A percentile compares a stretch with the other conserved stretches of the same genome.
Conservation (phyloP, 2,329 filamentous ascomycete species). For the Xylariaceae sp. region DNA sequence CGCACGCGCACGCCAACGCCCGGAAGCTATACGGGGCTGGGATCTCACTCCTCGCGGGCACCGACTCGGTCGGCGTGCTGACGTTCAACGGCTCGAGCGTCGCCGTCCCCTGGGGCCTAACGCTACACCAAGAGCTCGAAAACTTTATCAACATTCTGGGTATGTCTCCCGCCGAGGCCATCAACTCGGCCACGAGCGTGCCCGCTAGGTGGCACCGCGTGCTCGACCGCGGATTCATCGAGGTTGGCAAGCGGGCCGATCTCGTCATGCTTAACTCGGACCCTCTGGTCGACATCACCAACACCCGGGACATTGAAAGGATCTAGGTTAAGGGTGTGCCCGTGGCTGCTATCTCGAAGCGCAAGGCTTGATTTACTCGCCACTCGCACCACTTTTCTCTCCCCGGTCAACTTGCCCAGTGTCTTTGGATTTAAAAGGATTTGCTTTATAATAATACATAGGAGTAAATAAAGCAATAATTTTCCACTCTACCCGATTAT, state of each 20-base stretch:
- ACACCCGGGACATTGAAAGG: conserved; percentile 16
- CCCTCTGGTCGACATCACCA: conserved; percentile 19
- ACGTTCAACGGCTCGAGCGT: conserved; percentile 10
- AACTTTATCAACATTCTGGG: conserved; percentile 19
- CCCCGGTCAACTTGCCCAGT: no score
- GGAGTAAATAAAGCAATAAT: no score
- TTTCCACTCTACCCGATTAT: no score
- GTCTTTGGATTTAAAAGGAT: no score
- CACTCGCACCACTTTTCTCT: no score
- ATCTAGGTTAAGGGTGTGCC: conserved; percentile 20
- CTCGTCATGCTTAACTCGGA: conserved; percentile 20
- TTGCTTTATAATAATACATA: no score
- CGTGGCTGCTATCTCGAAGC: no score
- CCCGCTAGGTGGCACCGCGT: conserved; percentile 13
- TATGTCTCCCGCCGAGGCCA: conserved; percentile 16
- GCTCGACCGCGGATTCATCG: conserved; percentile 19
- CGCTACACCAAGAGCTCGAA: conserved; percentile 21
- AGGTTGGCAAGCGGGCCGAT: conserved; percentile 19
- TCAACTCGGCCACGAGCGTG: conserved; percentile 19
- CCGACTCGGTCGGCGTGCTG: conserved; percentile 17
- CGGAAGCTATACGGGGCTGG: conserved; percentile 16
- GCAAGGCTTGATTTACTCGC: no score
- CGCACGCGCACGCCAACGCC: conserved; percentile 43
- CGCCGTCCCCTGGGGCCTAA: conserved; percentile 14
- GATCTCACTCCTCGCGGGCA: conserved; percentile 24